phyloP scores from a whole-genome alignment of 352 stramenopile genomes.

The Phytophthora cactorum region DNA sequence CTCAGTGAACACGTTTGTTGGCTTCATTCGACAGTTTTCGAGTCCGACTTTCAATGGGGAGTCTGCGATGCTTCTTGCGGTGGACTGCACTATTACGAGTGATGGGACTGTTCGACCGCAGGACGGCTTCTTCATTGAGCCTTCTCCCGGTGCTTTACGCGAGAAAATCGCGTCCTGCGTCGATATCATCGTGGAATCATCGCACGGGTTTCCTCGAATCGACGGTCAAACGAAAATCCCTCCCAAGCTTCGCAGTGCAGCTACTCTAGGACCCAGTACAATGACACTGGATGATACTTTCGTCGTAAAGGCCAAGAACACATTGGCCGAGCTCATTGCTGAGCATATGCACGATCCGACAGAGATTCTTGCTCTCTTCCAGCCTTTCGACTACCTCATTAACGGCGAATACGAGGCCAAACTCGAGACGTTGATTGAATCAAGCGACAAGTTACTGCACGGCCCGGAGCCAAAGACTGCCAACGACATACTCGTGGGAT shows the following conservation, averaged over 20 bases:
- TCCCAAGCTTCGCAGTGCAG: conserved; percentile 57
- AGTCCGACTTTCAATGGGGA: conserved; percentile 55
- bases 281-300: conserved; percentile 83
- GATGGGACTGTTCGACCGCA: conserved; percentile 27
- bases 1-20: conserved; percentile 77
- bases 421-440: conserved; percentile 58
- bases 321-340: conserved; percentile 53
- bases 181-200: conserved; percentile 77
- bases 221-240: conserved; percentile 84
- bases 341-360: conserved; percentile 76
- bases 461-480: conserved; percentile 28
- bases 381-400: conserved; percentile 80
- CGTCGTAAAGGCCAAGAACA: conserved; percentile 74
- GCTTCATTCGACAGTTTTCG: conserved; percentile 83
- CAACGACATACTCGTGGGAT: conserved; percentile 52
- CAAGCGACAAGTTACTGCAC: conserved; percentile 26
- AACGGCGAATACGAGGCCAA: conserved; percentile 79
- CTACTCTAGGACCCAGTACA: conserved; percentile 82
- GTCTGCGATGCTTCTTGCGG: conserved; percentile 63
- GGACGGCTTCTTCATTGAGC: conserved; percentile 70
- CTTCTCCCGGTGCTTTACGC: conserved; percentile 51
- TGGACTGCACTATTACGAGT: conserved; percentile 49
- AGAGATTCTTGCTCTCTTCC: conserved; percentile 73
- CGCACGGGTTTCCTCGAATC: conserved; percentile 90
- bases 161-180: conserved; percentile 76